Percentiles rank a stretch among this genome's conserved stretches.
Evolutionary conservation across 2,329 filamentous ascomycete genomes (phyloP).

Genomic region (Eurotiales sp.): DNA sequence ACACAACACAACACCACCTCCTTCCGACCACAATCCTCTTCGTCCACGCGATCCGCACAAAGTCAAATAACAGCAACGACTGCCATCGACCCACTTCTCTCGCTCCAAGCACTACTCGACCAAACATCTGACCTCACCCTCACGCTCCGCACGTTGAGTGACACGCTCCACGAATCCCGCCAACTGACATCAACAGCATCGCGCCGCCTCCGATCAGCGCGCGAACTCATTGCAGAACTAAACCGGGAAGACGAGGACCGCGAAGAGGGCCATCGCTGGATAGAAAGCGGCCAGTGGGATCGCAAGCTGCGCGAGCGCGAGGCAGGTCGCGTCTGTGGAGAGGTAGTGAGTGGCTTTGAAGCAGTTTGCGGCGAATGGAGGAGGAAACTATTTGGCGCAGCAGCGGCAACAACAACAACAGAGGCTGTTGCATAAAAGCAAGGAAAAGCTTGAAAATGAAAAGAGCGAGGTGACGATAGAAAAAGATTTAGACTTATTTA

Average conservation of each 20-base stretch:
- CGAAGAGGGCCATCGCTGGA: conserved; percentile 78
- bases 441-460: neutral
- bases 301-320: conserved; percentile 71
- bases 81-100: conserved; percentile 53
- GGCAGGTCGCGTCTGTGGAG: conserved; percentile 76
- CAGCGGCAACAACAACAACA: conserved; percentile 22
- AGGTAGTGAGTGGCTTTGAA: conserved; percentile 90
- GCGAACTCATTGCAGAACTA: conserved; percentile 82
- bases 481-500: neutral
- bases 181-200: conserved; percentile 81
- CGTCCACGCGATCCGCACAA: conserved; percentile 22
- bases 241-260: conserved; percentile 74
- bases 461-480: too few relatives aligned
- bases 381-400: conserved; percentile 61
- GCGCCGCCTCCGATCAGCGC: conserved; percentile 72
- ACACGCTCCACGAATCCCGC: conserved; percentile 89
- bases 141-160: conserved; percentile 79
- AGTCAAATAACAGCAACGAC: conserved; percentile 16
- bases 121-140: conserved; percentile 71
- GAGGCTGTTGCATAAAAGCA: conserved; percentile 26
- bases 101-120: conserved; percentile 64
- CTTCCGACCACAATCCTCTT: conserved; percentile 26
- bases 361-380: conserved; percentile 84
- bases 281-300: conserved; percentile 79
- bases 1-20: conserved; percentile 16